A percentile compares a stretch with the other conserved stretches of the same genome.
Evolutionary conservation across 768 basidiomycete species (phyloP).

Genomic region (Serendipita indica): DNA sequence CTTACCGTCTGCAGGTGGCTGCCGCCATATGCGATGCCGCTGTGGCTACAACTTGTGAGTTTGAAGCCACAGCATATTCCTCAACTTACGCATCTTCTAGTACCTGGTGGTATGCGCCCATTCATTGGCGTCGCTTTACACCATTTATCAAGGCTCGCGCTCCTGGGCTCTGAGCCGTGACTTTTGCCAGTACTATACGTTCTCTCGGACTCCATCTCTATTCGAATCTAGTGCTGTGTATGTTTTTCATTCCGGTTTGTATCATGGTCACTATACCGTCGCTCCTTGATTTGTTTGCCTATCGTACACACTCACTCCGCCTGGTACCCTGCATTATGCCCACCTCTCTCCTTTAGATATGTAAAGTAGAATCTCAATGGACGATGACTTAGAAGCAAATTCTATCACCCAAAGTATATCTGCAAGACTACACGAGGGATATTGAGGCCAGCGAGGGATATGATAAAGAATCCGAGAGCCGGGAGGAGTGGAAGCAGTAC

Average conservation of each 20-base stretch:
- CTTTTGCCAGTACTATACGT: neutral
- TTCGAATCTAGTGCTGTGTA: neutral
- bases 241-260: neutral
- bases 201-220: neutral
- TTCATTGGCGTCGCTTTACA: constrained; percentile 1
- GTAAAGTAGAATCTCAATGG: no score
- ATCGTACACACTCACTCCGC: neutral
- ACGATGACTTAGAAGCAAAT: no score
- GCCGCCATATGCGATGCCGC: constrained; percentile 2
- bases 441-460: constrained; percentile 83
- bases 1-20: no score
- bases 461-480: constrained; percentile 69
- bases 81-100: neutral
- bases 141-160: neutral
- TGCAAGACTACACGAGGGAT: constrained; percentile 67
- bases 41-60: constrained; percentile 6
- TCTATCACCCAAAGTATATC: constrained; percentile 56
- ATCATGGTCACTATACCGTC: neutral
- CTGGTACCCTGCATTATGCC: no score
- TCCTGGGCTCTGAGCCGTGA: neutral
- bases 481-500: constrained; percentile 84
- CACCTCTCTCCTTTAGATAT: no score
- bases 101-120: constrained; percentile 5
- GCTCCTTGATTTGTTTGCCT: neutral
- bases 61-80: neutral